Evolutionary conservation across 805 yeast species (phyloP), one percentile per base, ranked within the genome.

Genomic region (Wickerhamomyces ciferrii): DNA sequence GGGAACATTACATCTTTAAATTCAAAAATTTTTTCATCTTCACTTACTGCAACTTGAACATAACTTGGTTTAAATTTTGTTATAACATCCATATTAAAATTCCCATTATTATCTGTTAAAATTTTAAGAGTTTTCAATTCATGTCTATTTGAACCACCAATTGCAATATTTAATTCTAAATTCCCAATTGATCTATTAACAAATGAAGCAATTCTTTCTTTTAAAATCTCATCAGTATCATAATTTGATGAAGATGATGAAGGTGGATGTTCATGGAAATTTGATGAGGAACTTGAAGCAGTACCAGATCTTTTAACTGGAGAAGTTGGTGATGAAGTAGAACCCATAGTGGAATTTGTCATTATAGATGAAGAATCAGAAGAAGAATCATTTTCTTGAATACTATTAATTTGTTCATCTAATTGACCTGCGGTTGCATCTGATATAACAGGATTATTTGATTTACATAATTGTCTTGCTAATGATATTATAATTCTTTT

Each of bases 151-250:
- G 70, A 69, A 0, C 87, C 74, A 4, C 85, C 84, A 9, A 87
- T 63, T 1, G 75, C 74, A 15, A 89, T 66, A 0, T 67, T 65
- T 5, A 86, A 49, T 23, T 76, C 78, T 0, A 84, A 73, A 45
- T 71, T 71, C 1, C 88, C 76, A 11, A 90, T 70, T 4, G 84
- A 76, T 43, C 84, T 72, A 1, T 90, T 83, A 43, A 89, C 73
- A 49, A 91, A 85, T 3, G 83, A 82, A 11, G 81, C 73, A 47
- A 90, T 69, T 49, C 97, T 69, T 40, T 81, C 82, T 50, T 75
- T 78, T 34, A 90, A 68, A 0, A 74, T 65, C 9, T 70, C 76
- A 45, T 81, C 87, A 25, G 58, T 43, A 6, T 51, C 57, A 1
- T 62, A 50, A 5, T 9, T 15, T 3, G 40, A 8, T 15, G 37